These are phyloP conservation scores for Phytopythium aichiense DNA, from an alignment of 352 stramenopile species.

Conservation along the genomic window DNA sequence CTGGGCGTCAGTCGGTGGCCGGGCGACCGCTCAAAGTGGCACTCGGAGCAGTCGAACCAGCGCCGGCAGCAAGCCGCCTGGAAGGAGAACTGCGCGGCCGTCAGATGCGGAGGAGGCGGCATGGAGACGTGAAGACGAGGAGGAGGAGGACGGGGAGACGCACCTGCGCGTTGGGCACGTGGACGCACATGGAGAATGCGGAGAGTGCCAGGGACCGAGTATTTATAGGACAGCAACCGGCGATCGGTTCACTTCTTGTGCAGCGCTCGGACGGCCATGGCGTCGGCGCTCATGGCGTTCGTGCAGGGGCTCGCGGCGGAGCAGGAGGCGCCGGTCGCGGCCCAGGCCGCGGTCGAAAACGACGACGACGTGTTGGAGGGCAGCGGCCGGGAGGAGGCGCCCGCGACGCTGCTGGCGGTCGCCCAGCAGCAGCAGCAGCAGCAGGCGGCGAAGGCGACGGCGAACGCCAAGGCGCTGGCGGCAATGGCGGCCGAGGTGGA, in stretches of 20 bases:
- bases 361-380: constrained; percentile 32
- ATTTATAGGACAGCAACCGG: not conserved
- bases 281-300: constrained; percentile 37
- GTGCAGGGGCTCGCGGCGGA: constrained; percentile 22
- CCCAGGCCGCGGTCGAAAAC: not conserved
- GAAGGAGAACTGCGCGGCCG: constrained; percentile 46
- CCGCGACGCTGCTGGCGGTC: constrained; percentile 25
- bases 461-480: constrained; percentile 13
- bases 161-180: constrained; percentile 35
- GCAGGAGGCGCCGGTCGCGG: constrained; percentile 10
- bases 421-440: constrained; percentile 23
- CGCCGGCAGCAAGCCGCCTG: constrained; percentile 61
- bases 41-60: constrained; percentile 80
- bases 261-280: constrained; percentile 13
- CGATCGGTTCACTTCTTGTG: not conserved
- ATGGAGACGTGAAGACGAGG: not conserved
- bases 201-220: not conserved
- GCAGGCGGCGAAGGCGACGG: not conserved
- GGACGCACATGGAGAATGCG: constrained; percentile 35
- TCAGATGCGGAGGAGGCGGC: not conserved
- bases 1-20: constrained; percentile 43
- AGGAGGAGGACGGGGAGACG: not conserved
- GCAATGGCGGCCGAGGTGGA: constrained; percentile 36
- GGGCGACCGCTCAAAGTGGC: constrained; percentile 55
- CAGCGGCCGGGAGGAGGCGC: constrained; percentile 18